phyloP scores from a whole-genome alignment of 129 eudicot species.

The Flaveria ramosissima region DNA sequence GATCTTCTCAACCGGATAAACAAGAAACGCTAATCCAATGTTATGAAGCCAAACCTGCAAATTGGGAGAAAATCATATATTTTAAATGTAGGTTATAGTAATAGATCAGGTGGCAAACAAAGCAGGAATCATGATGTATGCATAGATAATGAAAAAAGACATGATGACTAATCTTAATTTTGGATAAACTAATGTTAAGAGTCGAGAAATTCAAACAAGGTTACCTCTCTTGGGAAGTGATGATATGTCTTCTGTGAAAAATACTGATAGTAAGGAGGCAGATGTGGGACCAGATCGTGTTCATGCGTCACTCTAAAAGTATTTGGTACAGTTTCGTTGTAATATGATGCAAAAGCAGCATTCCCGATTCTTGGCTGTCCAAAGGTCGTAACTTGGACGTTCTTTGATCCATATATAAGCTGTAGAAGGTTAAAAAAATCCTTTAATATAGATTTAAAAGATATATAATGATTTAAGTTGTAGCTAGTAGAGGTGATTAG shows the following conservation, averaged over 20 bases:
- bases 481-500: background rate
- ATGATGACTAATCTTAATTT: background rate
- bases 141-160: background rate
- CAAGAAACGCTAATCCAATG: constrained; percentile 58
- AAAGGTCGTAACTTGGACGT: constrained; percentile 80
- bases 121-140: background rate
- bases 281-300: constrained; percentile 91
- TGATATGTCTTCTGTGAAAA: constrained; percentile 83
- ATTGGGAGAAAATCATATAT: constrained; percentile 4
- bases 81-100: background rate
- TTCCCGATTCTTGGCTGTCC: constrained; percentile 98
- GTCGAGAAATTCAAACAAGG: constrained; percentile 10
- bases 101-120: background rate
- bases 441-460: background rate
- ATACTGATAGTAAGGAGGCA: constrained; percentile 83
- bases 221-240: constrained; percentile 98
- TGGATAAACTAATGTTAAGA: background rate
- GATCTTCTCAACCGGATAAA: constrained; percentile 64
- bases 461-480: background rate
- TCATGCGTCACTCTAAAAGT: constrained; percentile 82
- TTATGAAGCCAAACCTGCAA: constrained; percentile 84
- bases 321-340: constrained; percentile 64
- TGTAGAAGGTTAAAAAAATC: constrained; percentile 31
- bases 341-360: constrained; percentile 84
- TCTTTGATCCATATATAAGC: constrained; percentile 59